phyloP scores from a whole-genome alignment of 225 moss, liverwort and hornwort species.

The Neckera pumila region DNA sequence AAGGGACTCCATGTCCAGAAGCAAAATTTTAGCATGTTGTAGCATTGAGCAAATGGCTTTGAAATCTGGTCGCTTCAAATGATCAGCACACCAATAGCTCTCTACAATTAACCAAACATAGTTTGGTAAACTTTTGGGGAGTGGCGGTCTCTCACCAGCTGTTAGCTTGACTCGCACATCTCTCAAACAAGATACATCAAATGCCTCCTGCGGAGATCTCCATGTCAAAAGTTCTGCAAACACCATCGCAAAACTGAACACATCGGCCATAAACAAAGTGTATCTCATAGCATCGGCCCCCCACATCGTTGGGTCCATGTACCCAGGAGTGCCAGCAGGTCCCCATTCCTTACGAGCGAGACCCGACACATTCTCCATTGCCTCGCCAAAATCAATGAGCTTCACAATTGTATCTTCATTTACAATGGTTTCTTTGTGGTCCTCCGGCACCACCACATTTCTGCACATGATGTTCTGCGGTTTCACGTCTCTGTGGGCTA shows the following conservation, averaged over 20 bases:
- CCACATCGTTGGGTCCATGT: conserved; percentile 14
- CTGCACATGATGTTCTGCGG: conserved; percentile 19
- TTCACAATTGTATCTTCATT: background rate
- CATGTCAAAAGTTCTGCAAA: conserved; percentile 5
- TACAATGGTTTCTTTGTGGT: background rate
- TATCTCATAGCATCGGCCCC: background rate
- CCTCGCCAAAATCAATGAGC: conserved; percentile 28
- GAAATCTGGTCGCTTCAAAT: conserved; percentile 3
- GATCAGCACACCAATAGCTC: conserved; percentile 9
- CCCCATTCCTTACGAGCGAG: background rate
- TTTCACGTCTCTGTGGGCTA: conserved; percentile 18
- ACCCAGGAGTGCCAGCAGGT: background rate
- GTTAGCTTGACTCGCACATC: background rate
- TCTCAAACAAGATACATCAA: background rate
- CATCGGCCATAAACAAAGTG: background rate
- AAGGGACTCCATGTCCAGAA: background rate
- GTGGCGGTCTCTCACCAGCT: background rate
- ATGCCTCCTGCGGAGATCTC: background rate
- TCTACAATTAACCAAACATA: background rate
- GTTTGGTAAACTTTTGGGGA: background rate
- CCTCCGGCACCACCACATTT: background rate
- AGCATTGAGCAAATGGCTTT: conserved; percentile 17
- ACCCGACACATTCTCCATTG: background rate
- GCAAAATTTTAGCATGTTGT: background rate
- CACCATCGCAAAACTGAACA: conserved; percentile 19